Conservation (phyloP, 2,329 filamentous ascomycete genomes). For the Didymella exigua region DNA sequence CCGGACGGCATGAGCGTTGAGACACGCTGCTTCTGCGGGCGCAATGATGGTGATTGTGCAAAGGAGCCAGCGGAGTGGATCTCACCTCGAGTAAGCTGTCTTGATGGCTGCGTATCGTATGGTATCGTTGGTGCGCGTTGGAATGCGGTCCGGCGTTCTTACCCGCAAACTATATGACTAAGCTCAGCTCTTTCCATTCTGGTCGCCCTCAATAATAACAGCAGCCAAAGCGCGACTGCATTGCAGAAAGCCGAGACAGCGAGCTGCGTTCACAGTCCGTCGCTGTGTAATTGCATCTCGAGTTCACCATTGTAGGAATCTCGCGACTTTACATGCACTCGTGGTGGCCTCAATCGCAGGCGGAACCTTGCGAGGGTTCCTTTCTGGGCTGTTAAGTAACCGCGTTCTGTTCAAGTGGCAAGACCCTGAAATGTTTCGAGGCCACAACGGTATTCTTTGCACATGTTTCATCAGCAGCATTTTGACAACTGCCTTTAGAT, state of each 20-base stretch:
- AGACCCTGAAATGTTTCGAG: slow-evolving; percentile 4
- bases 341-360: too few species aligned
- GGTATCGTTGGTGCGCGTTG: slow-evolving; percentile 1
- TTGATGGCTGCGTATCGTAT: slow-evolving; percentile 15
- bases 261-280: not conserved
- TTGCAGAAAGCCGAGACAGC: not conserved
- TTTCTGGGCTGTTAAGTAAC: not conserved
- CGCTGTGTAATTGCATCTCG: too few species aligned
- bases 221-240: not conserved
- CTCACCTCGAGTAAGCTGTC: slow-evolving; percentile 17
- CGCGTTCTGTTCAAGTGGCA: not conserved
- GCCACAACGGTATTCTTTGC: slow-evolving; percentile 4
- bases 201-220: not conserved
- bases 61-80: slow-evolving; percentile 1
- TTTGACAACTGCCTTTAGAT: not conserved
- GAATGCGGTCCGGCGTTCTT: not conserved
- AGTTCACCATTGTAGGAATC: too few species aligned
- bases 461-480: not conserved
- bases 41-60: not conserved
- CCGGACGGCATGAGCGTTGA: not conserved
- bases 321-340: too few species aligned
- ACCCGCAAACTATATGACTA: slow-evolving; percentile 5
- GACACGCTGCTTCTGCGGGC: not conserved
- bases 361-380: too few species aligned
- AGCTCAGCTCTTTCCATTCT: not conserved